A percentile compares a stretch with the other conserved stretches of the same genome.
phyloP scores from a whole-genome alignment of 371 early-diverging fungal genomes.

The Actinomucor elegans region DNA sequence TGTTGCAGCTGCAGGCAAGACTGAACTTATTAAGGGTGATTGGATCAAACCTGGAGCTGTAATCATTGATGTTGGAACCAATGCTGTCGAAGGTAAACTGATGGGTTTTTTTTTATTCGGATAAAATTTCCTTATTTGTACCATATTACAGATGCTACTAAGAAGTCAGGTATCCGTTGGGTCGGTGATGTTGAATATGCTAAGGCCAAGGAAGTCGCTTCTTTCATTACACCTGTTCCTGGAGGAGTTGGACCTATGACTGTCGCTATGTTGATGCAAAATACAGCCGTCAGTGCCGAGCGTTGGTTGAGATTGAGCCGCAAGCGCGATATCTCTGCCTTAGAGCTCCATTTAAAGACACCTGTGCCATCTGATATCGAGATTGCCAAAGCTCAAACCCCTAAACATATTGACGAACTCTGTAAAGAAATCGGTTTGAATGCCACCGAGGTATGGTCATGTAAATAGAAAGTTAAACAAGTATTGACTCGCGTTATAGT shows the following conservation, averaged over 20 bases:
- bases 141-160: slow-evolving; percentile 62
- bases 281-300: slow-evolving; percentile 78
- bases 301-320: slow-evolving; percentile 61
- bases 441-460: slow-evolving; percentile 55
- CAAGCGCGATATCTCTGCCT: slow-evolving; percentile 58
- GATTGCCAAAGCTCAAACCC: slow-evolving; percentile 85
- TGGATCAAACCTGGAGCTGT: slow-evolving; percentile 93
- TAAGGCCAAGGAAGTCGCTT: slow-evolving; percentile 65
- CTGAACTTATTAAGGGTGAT: slow-evolving; percentile 79
- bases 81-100: slow-evolving; percentile 66
- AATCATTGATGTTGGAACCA: slow-evolving; percentile 95
- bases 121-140: not conserved
- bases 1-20: slow-evolving; percentile 83
- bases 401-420: slow-evolving; percentile 80
- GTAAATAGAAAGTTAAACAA: not conserved
- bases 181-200: slow-evolving; percentile 93
- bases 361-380: slow-evolving; percentile 94
- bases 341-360: slow-evolving; percentile 60
- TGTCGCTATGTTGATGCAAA: slow-evolving; percentile 91
- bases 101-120: not conserved
- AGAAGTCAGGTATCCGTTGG: slow-evolving; percentile 85
- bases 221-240: slow-evolving; percentile 91
- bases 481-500: slow-evolving; percentile 38
- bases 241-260: slow-evolving; percentile 98
- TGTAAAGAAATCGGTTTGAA: slow-evolving; percentile 82